Evolutionary conservation across 106 monocot species (phyloP).

Genomic region (Hemerocallis citrina): DNA sequence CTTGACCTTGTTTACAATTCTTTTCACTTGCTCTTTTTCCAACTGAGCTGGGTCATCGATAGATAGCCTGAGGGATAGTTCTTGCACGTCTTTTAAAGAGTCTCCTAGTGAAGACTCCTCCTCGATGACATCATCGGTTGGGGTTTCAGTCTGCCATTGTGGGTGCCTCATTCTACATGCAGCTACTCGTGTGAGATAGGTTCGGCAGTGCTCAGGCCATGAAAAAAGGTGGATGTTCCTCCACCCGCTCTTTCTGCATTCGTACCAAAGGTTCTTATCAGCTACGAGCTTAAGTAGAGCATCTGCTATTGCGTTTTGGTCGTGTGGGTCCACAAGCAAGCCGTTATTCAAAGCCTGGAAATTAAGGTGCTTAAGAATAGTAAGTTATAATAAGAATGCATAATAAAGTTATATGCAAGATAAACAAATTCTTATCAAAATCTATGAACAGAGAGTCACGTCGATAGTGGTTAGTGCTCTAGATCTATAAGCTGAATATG

Average conservation of each 20-base stretch:
- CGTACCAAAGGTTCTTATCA: conserved; percentile 54
- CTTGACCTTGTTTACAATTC: conserved; percentile 30
- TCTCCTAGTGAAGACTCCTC: conserved; percentile 42
- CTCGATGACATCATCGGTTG: conserved; percentile 25
- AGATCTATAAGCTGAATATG: no score
- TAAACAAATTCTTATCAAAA: no score
- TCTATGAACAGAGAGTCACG: no score
- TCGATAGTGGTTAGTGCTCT: no score
- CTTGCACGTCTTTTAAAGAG: conserved; percentile 50
- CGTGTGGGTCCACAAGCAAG: conserved; percentile 54
- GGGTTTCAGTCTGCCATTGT: conserved; percentile 54
- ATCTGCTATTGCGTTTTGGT: conserved; percentile 48
- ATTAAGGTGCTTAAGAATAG: background rate
- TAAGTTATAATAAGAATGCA: background rate
- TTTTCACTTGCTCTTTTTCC: conserved; percentile 44
- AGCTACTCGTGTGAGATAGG: conserved; percentile 50
- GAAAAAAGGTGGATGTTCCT: conserved; percentile 62
- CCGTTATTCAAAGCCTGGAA: conserved; percentile 57
- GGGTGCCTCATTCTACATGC: conserved; percentile 58
- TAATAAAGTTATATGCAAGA: no score
- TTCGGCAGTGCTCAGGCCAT: conserved; percentile 63
- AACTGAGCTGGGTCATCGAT: conserved; percentile 24
- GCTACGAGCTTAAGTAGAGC: conserved; percentile 49
- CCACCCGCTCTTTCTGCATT: conserved; percentile 59
- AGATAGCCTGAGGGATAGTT: conserved; percentile 40